These are phyloP conservation scores for Naganishia vaughanmartiniae DNA, from an alignment of 768 basidiomycete species.

Conservation along the genomic window DNA sequence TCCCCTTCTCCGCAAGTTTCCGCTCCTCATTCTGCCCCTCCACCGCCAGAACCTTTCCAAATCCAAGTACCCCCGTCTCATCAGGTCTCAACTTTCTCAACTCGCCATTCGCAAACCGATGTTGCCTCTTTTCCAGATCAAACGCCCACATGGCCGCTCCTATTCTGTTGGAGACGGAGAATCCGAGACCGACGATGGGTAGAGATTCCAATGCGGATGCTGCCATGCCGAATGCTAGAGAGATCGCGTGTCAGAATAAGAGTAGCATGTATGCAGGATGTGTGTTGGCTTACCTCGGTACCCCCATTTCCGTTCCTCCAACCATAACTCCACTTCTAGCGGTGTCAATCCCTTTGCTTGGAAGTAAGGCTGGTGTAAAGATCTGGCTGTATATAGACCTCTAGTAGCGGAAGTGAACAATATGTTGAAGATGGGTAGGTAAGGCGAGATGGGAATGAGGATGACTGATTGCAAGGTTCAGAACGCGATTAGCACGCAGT, in stretches of 20 bases:
- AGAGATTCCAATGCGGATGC: constrained; percentile 77
- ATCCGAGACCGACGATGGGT: constrained; percentile 75
- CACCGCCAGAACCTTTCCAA: constrained; percentile 13
- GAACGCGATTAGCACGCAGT: background rate
- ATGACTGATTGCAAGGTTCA: constrained; percentile 37
- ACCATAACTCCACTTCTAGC: constrained; percentile 67
- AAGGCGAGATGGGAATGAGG: constrained; percentile 49
- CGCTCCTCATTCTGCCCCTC: constrained; percentile 17
- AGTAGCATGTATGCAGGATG: background rate
- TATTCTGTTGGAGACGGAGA: constrained; percentile 80
- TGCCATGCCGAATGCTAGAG: constrained; percentile 74
- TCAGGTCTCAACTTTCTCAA: constrained; percentile 47
- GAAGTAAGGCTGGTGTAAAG: constrained; percentile 65
- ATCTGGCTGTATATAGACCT: constrained; percentile 52
- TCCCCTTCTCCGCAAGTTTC: background rate
- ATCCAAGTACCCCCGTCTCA: constrained; percentile 26
- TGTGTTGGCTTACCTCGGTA: constrained; percentile 63
- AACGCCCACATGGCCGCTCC: constrained; percentile 83
- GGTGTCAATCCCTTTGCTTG: constrained; percentile 76
- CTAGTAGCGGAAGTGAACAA: constrained; percentile 52
- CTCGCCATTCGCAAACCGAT: constrained; percentile 52
- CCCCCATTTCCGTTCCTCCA: constrained; percentile 87
- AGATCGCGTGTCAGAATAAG: background rate
- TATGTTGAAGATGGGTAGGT: constrained; percentile 49
- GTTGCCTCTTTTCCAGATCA: constrained; percentile 56